These are phyloP conservation scores for Cynanchum wilfordii DNA, from an alignment of 257 asterid genomes.

Conservation along the genomic window DNA sequence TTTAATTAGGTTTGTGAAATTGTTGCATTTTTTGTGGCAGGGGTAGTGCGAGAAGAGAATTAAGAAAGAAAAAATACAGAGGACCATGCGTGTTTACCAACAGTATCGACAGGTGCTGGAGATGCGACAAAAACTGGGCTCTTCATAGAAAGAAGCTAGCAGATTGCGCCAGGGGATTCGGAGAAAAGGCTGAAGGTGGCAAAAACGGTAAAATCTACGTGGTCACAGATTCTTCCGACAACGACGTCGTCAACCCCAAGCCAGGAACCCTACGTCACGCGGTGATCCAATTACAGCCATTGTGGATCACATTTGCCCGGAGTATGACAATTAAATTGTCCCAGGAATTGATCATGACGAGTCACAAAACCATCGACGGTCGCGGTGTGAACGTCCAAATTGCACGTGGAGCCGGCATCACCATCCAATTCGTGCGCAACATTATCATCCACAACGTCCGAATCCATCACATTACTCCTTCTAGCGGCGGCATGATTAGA, in stretches of 20 bases:
- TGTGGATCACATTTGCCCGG: constrained; percentile 31
- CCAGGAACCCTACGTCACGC: constrained; percentile 37
- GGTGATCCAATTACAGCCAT: constrained; percentile 29
- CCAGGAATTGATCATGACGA: constrained; percentile 22
- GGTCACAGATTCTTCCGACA: constrained; percentile 27
- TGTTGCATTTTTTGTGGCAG: no score
- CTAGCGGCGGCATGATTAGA: constrained; percentile 27
- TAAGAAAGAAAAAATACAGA: neutral
- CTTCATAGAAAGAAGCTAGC: constrained; percentile 18
- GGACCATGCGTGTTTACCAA: constrained; percentile 30
- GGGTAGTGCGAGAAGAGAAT: constrained; percentile 18
- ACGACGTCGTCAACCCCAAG: constrained; percentile 23
- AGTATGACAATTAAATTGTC: constrained; percentile 24
- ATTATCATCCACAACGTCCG: constrained; percentile 22
- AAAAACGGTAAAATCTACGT: constrained; percentile 23
- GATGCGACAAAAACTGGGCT: constrained; percentile 31
- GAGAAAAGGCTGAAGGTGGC: constrained; percentile 26
- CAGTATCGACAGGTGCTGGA: constrained; percentile 35
- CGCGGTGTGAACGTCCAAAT: constrained; percentile 30
- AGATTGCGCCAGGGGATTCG: constrained; percentile 30
- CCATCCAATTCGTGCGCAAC: constrained; percentile 16
- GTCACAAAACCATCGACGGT: constrained; percentile 37
- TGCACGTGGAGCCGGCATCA: constrained; percentile 30
- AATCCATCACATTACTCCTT: constrained; percentile 9
- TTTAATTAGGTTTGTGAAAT: no score